phyloP scores from a whole-genome alignment of 805 yeast species.

The Ogataea trehaloabstinens region DNA sequence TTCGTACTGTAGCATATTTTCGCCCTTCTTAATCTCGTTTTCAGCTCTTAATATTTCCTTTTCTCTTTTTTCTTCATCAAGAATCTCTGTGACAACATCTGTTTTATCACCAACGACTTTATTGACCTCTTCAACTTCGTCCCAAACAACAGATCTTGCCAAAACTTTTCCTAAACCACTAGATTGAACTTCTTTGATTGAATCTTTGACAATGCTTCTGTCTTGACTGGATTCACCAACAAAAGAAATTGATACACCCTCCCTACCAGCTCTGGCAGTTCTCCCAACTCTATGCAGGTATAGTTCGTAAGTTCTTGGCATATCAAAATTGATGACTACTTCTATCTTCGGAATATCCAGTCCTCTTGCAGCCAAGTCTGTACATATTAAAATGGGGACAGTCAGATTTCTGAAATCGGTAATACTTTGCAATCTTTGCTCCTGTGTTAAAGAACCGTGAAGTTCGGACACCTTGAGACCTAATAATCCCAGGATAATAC shows the following conservation, averaged over 20 bases:
- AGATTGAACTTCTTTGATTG: conserved; percentile 65
- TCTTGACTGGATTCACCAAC: conserved; percentile 92
- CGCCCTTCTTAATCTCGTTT: conserved; percentile 83
- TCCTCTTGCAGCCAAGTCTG: conserved; percentile 99
- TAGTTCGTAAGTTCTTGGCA: conserved; percentile 90
- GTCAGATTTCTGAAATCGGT: conserved; percentile 76
- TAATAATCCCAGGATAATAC: conserved; percentile 70
- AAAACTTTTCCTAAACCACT: conserved; percentile 57
- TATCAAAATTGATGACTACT: conserved; percentile 88
- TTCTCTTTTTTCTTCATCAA: conserved; percentile 84
- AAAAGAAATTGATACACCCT: conserved; percentile 88
- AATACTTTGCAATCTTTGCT: conserved; percentile 85
- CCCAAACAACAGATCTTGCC: conserved; percentile 94
- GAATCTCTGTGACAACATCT: conserved; percentile 66
- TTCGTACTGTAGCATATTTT: conserved; percentile 74
- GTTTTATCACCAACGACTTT: conserved; percentile 58
- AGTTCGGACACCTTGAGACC: conserved; percentile 78
- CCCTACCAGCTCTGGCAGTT: conserved; percentile 98
- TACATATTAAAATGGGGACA: conserved; percentile 89
- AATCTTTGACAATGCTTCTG: conserved; percentile 86
- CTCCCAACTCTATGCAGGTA: conserved; percentile 98
- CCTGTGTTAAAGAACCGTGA: conserved; percentile 84
- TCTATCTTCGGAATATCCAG: conserved; percentile 98
- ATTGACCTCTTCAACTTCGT: conserved; percentile 67
- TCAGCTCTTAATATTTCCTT: conserved; percentile 87